Evolutionary conservation across 2,329 filamentous ascomycete species (phyloP).

Genomic region (Ambrosiella xylebori): DNA sequence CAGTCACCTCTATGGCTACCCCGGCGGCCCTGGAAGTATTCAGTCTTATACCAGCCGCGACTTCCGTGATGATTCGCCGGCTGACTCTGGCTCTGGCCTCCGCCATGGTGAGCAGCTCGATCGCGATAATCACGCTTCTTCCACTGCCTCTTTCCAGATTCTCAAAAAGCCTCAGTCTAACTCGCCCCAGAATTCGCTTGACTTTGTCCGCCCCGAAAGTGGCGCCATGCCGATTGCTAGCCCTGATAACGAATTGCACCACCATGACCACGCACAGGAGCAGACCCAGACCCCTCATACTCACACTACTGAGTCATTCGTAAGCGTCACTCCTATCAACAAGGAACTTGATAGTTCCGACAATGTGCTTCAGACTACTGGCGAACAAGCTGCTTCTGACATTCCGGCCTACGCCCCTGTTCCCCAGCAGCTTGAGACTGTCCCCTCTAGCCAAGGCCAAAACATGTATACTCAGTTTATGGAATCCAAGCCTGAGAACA

Average conservation of each 20-base stretch:
- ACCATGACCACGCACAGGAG: constrained; percentile 25
- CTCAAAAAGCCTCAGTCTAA: constrained; percentile 30
- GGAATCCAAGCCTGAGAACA: constrained; percentile 11
- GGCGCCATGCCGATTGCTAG: constrained; percentile 27
- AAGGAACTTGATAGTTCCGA: constrained; percentile 8
- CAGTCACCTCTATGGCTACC: constrained; percentile 14
- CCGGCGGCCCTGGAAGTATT: constrained; percentile 12
- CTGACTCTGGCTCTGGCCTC: constrained; percentile 16
- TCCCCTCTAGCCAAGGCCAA: neutral
- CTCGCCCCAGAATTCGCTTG: constrained; percentile 23
- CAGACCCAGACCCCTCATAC: constrained; percentile 12
- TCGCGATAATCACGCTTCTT: constrained; percentile 18
- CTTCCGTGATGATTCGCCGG: constrained; percentile 25
- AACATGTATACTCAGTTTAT: constrained; percentile 8
- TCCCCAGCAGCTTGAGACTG: constrained; percentile 1
- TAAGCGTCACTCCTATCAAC: constrained; percentile 12
- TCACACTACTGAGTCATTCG: constrained; percentile 11
- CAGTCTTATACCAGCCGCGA: constrained; percentile 16
- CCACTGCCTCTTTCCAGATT: constrained; percentile 28
- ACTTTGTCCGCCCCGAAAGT: constrained; percentile 24
- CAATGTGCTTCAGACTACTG: constrained; percentile 3
- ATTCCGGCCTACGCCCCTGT: neutral
- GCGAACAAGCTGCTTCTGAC: neutral
- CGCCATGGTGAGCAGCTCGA: constrained; percentile 11
- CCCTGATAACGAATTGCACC: constrained; percentile 27